Evolutionary conservation across 75 land plant genomes (phyloP), one percentile per base, ranked within the genome.

Genomic region (Cupressus sempervirens): DNA sequence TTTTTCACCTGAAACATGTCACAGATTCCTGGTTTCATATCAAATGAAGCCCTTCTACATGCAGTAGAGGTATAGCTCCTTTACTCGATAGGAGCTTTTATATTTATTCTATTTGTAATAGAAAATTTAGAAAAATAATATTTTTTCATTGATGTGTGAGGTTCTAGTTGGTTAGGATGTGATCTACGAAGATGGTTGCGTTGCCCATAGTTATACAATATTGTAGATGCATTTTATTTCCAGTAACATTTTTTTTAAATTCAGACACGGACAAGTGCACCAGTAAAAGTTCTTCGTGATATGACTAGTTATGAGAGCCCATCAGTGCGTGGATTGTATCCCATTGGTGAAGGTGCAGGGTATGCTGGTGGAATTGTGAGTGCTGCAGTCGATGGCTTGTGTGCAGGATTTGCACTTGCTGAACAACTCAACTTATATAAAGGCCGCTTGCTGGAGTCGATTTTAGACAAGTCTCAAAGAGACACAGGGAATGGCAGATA

Each of bases 361-460:
- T 96, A 94, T 86, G 99, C 99, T 45, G 98, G 99, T 76, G 99
- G 99, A 50, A 98, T 98, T 48, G 93, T 96, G 32, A 98, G 99
- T 88, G 99, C 99, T 62, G 98, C 99, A 77, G 99, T 96, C 23
- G 99, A 98, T 91, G 99, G 99, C 54, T 87, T 98, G 93, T 88
- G 93, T 82, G 93, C 94, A 18, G 99, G 99, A 65, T 92, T 94
- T 89, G 91, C 95, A 12, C 76, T 98, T 12, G 99, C 94, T 48
- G 90, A 89, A 86, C 86, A 85, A 34, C 86, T 95, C 3, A 82
- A 73, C 77, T 68, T 94, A 38, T 94, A 82, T 62, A 43, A 82
- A 32, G 93, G 88, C 38, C 82, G 53, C 76, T 82, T 94, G 4
- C 48, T 79, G n/a, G 95, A 92, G 50, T 84, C 88, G 7, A 46